Base-by-base conservation (phyloP, 805 yeast species). In the Pichia pseudocactophila region DNA sequence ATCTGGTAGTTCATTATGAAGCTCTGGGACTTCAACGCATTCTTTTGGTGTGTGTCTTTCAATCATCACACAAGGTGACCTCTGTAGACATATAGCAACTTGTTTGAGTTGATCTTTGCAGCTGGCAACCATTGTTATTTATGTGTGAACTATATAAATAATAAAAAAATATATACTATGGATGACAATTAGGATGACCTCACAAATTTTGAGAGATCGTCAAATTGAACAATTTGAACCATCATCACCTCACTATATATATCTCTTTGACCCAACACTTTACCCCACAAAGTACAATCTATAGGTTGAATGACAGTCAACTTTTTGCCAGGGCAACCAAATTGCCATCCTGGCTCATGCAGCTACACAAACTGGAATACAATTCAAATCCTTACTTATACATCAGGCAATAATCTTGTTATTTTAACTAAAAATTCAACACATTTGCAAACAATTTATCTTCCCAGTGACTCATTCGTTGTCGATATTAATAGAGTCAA, bases 31-130 rank as follows among this genome's bases (percentile, higher is more conserved):
- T 31, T 83, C 82, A 17, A 89, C 62, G 57, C 98, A 90, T 45
- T 87, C 80, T 48, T 86, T 81, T 3, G 97, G 97, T 2, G 85
- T 85, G 62, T 92, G 73, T 50, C 98, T 72, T 48, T 92, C 85
- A 18, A 90, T 73, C 66, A 90, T 71, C 39, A 90, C 98, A 62
- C 98, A 90, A 13, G 97, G 97, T 5, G 97, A 88, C 56, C 97
- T 75, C 61, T 90, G 98, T 38, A 90, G 71, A 60, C 98, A 90
- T 17, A 90, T 80, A 9, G 97, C 97, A 44, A 92, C 85, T n/a
- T 95, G 96, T 53, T 77, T 87, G 56, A 89, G 77, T 58, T 90
- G 94, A 62, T 90, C 98, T 56, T 84, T 82, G 62, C 98, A 90
- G 70, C 96, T 70, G 36, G 80, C 81, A 41, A 76, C 80, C 82